Percentiles rank a stretch among this genome's conserved stretches.
These are phyloP conservation scores for Hymenoscyphus linearis DNA, from an alignment of 2,329 filamentous ascomycete species.

Conservation along the genomic window DNA sequence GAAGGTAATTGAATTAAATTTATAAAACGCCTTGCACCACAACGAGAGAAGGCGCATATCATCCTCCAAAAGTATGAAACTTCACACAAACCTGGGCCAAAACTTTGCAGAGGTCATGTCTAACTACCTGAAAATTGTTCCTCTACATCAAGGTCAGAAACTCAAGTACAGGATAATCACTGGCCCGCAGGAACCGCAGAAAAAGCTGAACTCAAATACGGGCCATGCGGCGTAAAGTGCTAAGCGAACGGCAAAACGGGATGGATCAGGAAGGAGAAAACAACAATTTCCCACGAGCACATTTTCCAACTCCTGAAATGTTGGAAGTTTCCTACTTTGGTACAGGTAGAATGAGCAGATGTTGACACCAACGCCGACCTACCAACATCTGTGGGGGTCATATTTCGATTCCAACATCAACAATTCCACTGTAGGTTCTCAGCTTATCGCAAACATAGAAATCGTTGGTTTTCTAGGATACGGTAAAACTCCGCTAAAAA, in stretches of 20 bases:
- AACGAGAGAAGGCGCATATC: too few species aligned
- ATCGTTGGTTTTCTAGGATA: neutral
- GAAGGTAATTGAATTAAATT: too few species aligned
- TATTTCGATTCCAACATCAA: neutral
- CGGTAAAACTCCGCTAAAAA: too few species aligned
- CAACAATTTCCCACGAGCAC: neutral
- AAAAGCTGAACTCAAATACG: neutral
- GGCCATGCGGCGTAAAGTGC: neutral
- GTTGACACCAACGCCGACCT: neutral
- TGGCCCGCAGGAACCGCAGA: too few species aligned
- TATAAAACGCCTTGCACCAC: too few species aligned
- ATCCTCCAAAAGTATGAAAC: too few species aligned
- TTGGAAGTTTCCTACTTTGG: neutral
- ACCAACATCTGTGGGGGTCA: neutral
- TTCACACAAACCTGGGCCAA: too few species aligned
- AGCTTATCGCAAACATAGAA: neutral
- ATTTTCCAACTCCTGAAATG: neutral
- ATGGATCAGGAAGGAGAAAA: neutral
- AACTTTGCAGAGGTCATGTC: too few species aligned
- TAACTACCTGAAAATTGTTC: too few species aligned
- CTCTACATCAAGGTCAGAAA: too few species aligned
- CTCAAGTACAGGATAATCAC: too few species aligned
- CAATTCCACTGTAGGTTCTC: neutral
- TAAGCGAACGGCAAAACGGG: neutral
- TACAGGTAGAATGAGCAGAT: neutral